Conservation (phyloP, 768 basidiomycete species). For the Auricularia sp. region DNA sequence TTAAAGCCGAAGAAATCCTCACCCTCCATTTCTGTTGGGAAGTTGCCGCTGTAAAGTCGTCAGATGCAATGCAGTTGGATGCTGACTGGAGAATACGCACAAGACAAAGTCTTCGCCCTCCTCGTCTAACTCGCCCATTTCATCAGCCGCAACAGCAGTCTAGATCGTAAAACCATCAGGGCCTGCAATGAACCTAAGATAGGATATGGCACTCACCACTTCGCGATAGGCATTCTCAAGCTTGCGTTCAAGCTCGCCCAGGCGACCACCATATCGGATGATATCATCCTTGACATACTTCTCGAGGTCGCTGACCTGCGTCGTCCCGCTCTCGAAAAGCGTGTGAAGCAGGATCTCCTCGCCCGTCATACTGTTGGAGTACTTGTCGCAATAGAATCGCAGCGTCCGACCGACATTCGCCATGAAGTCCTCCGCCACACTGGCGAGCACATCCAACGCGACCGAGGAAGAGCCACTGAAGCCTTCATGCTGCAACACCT, state of each 20-base stretch:
- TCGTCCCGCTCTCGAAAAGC: conserved; percentile 78
- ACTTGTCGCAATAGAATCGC: conserved; percentile 70
- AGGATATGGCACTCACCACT: conserved; percentile 34
- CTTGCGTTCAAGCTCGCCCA: conserved; percentile 78
- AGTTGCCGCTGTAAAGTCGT: conserved; percentile 56
- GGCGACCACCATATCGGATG: conserved; percentile 63
- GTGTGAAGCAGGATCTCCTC: conserved; percentile 95
- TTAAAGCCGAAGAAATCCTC: conserved; percentile 89
- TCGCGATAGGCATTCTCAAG: conserved; percentile 75
- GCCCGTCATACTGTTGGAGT: conserved; percentile 65
- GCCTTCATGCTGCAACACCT: conserved; percentile 80
- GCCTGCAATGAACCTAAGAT: too few species aligned
- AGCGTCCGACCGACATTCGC: conserved; percentile 81
- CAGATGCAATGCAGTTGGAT: not conserved
- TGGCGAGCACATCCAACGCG: conserved; percentile 66
- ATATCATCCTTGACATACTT: conserved; percentile 85
- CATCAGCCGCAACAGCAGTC: conserved; percentile 32
- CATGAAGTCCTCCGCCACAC: conserved; percentile 72
- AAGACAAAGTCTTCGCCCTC: conserved; percentile 57
- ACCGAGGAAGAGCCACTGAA: conserved; percentile 71
- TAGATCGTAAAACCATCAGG: too few species aligned
- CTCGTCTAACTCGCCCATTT: conserved; percentile 39
- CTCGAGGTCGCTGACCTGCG: conserved; percentile 69
- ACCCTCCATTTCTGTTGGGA: conserved; percentile 70
- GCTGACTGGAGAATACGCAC: conserved; percentile 27